These are phyloP conservation scores for Trichoderma cornu-damae DNA, from an alignment of 2,329 filamentous ascomycete genomes.

Conservation along the genomic window DNA sequence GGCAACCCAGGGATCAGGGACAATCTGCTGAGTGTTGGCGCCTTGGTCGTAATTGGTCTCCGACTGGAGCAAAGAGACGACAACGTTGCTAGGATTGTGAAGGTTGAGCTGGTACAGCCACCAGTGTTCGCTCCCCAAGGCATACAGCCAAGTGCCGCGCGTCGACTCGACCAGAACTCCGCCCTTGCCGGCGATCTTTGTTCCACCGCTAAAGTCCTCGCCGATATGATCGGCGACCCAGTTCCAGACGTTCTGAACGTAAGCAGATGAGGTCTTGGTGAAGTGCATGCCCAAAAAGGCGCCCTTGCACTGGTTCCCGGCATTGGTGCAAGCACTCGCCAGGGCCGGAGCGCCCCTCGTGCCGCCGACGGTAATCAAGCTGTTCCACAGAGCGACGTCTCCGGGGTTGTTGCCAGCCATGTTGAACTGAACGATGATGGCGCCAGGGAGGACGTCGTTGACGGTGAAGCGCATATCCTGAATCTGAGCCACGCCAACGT, in stretches of 20 bases:
- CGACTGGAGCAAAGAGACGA: conserved; percentile 47
- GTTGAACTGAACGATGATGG: conserved; percentile 44
- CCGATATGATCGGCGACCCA: conserved; percentile 44
- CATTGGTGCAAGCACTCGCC: conserved; percentile 34
- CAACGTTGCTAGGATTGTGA: conserved; percentile 44
- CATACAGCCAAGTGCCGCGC: conserved; percentile 46
- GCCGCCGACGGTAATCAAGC: conserved; percentile 43
- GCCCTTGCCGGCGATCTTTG: conserved; percentile 45
- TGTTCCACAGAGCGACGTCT: conserved; percentile 49
- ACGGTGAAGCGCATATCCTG: conserved; percentile 50
- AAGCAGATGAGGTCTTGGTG: conserved; percentile 28
- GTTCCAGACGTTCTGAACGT: conserved; percentile 33
- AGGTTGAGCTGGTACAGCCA: conserved; percentile 56
- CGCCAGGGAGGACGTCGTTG: conserved; percentile 39
- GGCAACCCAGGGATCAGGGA: conserved; percentile 38
- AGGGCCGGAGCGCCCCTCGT: conserved; percentile 34
- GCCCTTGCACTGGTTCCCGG: conserved; percentile 39
- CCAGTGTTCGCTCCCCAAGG: conserved; percentile 49
- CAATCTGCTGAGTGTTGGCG: conserved; percentile 32
- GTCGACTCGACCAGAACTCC: conserved; percentile 44
- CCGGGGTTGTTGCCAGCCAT: conserved; percentile 42
- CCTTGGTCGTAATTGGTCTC: conserved; percentile 45
- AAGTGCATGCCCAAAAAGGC: conserved; percentile 48
- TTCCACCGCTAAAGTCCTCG: conserved; percentile 44
- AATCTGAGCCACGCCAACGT: conserved; percentile 47